phyloP scores from a whole-genome alignment of 2,329 filamentous ascomycete genomes.

The Beauveria pseudobassiana region DNA sequence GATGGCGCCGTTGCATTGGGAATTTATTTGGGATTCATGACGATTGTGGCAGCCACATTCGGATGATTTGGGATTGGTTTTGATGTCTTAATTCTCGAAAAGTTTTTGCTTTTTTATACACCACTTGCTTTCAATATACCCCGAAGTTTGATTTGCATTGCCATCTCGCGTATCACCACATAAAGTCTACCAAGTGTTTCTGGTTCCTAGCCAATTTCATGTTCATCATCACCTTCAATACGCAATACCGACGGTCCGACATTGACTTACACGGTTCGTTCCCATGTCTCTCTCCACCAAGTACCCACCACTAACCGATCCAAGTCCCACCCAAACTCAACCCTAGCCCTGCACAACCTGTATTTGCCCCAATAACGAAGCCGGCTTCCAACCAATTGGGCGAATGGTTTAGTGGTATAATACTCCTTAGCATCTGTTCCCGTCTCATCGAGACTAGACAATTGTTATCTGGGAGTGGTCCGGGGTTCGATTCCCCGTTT shows the following conservation, averaged over 20 bases:
- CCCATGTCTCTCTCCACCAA: not conserved
- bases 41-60: conserved; percentile 6
- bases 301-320: not conserved
- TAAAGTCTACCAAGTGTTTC: too few relatives aligned
- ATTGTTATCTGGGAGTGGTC: conserved; percentile 12
- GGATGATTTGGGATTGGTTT: conserved; percentile 7
- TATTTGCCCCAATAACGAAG: conserved; percentile 8
- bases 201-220: too few relatives aligned
- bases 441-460: not conserved
- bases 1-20: conserved; percentile 8
- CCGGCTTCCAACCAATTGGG: conserved; percentile 8
- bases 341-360: conserved; percentile 9
- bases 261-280: not conserved
- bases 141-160: not conserved
- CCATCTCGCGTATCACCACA: too few relatives aligned
- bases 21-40: conserved; percentile 7
- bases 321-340: not conserved
- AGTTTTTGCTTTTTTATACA: not conserved
- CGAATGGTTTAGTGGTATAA: conserved; percentile 16
- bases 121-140: conserved; percentile 1
- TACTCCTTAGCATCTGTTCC: conserved; percentile 13
- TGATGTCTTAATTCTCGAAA: too few relatives aligned
- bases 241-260: not conserved
- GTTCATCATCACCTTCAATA: not conserved
- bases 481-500: conserved; percentile 15